phyloP scores from a whole-genome alignment of 2,329 filamentous ascomycete genomes.

The Beauveria rudraprayagi region DNA sequence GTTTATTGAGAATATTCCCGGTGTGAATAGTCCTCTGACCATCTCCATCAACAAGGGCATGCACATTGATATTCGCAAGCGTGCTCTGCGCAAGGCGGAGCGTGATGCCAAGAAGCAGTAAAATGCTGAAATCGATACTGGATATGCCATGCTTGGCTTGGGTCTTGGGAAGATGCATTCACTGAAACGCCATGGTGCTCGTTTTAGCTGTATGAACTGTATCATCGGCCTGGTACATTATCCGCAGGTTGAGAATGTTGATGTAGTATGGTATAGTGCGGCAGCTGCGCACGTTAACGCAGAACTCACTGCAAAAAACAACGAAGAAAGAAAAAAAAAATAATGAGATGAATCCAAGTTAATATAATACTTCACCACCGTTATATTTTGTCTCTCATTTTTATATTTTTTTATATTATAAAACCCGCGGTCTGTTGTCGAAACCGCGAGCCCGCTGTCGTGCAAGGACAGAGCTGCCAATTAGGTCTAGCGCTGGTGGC shows the following conservation, averaged over 20 bases:
- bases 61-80: conserved; percentile 74
- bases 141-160: not conserved
- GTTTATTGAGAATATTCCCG: conserved; percentile 56
- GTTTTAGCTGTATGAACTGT: not conserved
- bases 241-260: not conserved
- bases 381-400: not conserved
- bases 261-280: not conserved
- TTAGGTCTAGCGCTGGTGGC: conserved; percentile 5
- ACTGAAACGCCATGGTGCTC: not conserved
- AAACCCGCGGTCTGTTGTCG: not conserved
- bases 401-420: no score
- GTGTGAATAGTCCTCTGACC: conserved; percentile 38
- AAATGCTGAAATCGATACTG: not conserved
- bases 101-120: conserved; percentile 66
- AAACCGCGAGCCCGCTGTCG: not conserved
- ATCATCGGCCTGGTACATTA: not conserved
- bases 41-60: conserved; percentile 53
- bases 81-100: conserved; percentile 76
- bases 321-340: not conserved
- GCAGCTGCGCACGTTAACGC: not conserved
- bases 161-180: not conserved
- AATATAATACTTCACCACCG: not conserved
- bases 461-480: not conserved
- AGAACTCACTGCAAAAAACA: no score
- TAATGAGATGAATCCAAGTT: not conserved